phyloP scores from a whole-genome alignment of 2,329 filamentous ascomycete genomes.

The Orbilia ellipsospora region DNA sequence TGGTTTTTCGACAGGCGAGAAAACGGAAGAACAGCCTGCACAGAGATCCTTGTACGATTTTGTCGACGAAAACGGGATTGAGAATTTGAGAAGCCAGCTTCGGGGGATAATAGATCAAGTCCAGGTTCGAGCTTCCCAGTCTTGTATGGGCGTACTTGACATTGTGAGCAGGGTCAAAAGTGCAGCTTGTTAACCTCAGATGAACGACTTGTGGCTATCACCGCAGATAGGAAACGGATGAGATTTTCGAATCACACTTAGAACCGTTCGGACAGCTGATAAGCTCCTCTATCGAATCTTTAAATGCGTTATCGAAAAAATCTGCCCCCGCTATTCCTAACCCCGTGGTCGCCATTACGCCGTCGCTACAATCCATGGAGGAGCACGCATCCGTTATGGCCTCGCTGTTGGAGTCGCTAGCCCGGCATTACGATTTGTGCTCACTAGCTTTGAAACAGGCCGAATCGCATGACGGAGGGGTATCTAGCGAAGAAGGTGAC shows the following conservation, averaged over 20 bases:
- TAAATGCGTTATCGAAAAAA: conserved; percentile 41
- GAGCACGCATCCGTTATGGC: conserved; percentile 67
- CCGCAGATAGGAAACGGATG: conserved; percentile 54
- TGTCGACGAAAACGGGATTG: conserved; percentile 72
- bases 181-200: conserved; percentile 58
- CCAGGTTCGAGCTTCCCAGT: conserved; percentile 55
- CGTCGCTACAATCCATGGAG: conserved; percentile 66
- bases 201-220: conserved; percentile 14
- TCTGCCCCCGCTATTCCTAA: conserved; percentile 38
- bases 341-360: conserved; percentile 63
- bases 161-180: background rate
- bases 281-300: conserved; percentile 31
- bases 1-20: conserved; percentile 66
- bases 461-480: conserved; percentile 60
- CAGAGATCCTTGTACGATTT: conserved; percentile 72
- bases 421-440: conserved; percentile 69
- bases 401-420: conserved; percentile 66
- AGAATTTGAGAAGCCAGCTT: conserved; percentile 69
- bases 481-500: conserved; percentile 39
- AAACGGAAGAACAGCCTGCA: conserved; percentile 61
- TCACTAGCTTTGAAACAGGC: conserved; percentile 68
- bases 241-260: conserved; percentile 48
- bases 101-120: conserved; percentile 70
- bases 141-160: background rate
- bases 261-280: conserved; percentile 43